Evolutionary conservation across 2,329 filamentous ascomycete genomes (phyloP).

Genomic region (Ophiostoma ulmi): DNA sequence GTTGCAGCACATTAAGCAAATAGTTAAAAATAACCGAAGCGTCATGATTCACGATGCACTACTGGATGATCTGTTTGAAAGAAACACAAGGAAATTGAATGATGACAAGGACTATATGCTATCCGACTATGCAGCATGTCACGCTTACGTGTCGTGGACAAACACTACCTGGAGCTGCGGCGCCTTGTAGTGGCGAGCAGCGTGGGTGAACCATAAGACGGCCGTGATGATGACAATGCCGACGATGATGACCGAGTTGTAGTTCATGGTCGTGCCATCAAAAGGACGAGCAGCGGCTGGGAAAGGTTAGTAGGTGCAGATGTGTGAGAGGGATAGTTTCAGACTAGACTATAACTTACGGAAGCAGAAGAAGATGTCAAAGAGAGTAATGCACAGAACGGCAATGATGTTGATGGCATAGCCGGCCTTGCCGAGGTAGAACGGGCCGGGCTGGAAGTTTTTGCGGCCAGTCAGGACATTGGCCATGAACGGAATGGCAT

Average conservation of each 20-base stretch:
- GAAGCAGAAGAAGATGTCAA: conserved; percentile 58
- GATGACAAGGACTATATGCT: neutral
- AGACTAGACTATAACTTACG: conserved; percentile 37
- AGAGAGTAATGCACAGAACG: conserved; percentile 50
- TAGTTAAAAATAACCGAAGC: neutral
- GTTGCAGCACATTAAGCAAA: conserved; percentile 57
- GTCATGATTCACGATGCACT: neutral
- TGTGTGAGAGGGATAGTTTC: neutral
- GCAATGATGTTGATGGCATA: conserved; percentile 45
- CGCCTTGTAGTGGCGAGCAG: conserved; percentile 7
- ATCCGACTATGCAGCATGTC: neutral
- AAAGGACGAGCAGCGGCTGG: conserved; percentile 17
- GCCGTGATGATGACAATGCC: conserved; percentile 44
- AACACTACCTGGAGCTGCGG: conserved; percentile 9
- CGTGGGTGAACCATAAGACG: conserved; percentile 43
- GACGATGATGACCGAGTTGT: conserved; percentile 51
- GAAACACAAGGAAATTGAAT: neutral
- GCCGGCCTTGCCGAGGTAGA: conserved; percentile 50
- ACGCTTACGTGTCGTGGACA: conserved; percentile 14
- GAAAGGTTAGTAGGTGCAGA: neutral
- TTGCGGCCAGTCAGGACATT: conserved; percentile 50
- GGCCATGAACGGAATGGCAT: conserved; percentile 45
- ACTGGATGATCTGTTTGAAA: neutral
- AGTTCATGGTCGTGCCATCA: conserved; percentile 41
- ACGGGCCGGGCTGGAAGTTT: conserved; percentile 48